Evolutionary conservation across 257 asterid species (phyloP).

Genomic region (Capsicum baccatum): DNA sequence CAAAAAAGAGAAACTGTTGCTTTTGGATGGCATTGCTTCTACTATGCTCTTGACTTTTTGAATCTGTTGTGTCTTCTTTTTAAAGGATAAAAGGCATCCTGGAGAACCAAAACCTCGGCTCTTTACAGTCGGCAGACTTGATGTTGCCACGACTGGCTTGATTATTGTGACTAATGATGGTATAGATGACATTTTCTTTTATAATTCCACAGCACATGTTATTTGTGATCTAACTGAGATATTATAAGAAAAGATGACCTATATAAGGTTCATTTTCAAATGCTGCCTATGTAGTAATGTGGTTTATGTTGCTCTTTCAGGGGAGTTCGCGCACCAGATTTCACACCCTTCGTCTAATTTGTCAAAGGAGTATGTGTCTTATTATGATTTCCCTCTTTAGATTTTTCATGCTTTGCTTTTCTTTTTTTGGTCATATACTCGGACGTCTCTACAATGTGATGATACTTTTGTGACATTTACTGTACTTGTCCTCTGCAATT

Average conservation of each 20-base stretch:
- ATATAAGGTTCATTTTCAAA: not conserved
- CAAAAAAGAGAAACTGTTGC: conserved; percentile 12
- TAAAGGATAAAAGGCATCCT: conserved; percentile 67
- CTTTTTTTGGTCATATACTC: conserved; percentile 15
- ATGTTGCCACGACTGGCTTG: conserved; percentile 92
- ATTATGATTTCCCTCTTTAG: not conserved
- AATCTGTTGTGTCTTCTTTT: conserved; percentile 26
- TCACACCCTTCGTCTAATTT: conserved; percentile 96
- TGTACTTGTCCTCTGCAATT: conserved; percentile 14
- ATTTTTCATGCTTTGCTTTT: conserved; percentile 12
- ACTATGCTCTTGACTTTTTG: conserved; percentile 23
- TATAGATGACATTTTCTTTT: conserved; percentile 37
- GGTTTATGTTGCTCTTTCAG: conserved; percentile 48
- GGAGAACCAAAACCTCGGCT: conserved; percentile 84
- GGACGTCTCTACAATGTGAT: not conserved
- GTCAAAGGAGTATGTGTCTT: conserved; percentile 81
- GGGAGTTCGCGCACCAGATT: conserved; percentile 88
- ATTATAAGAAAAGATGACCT: conserved; percentile 20
- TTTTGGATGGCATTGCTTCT: not conserved
- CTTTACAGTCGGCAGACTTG: conserved; percentile 98
- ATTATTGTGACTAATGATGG: conserved; percentile 98
- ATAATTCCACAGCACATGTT: not conserved
- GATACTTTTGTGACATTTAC: not conserved
- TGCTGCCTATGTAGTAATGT: conserved; percentile 11
- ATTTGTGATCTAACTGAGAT: conserved; percentile 20